Evolutionary conservation across 164 flowering plant genomes (phyloP), one percentile per base, ranked within the genome.

Genomic region (Hamamelis virginiana): DNA sequence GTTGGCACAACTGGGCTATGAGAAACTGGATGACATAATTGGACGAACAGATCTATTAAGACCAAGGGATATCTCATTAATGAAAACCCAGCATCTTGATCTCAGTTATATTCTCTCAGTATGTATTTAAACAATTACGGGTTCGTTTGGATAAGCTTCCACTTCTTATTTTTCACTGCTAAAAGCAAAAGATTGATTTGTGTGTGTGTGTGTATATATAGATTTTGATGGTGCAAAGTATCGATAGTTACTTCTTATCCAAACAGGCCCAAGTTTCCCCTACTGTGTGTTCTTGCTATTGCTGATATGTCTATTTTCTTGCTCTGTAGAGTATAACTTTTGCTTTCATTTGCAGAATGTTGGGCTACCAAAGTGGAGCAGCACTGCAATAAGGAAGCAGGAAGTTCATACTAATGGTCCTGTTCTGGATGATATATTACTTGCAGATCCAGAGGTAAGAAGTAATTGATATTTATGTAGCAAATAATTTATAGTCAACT

Each of bases 71-170:
- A 84, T 95, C 41, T 89, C 99, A 57, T 75, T 92, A 45, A 66
- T 92, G 86, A 95, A 95, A 82, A 95, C 99, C 64, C 98, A 91
- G 77, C 92, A 92, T 80, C 90, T 95, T 77, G 98, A 95, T 79
- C 95, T 95, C 48, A 73, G 82, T 74, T 92, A 86, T 77, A 77
- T 95, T 75, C 87, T 91, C 67, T 86, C 95, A 28, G 98, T 95
- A 83, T 52, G 91, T 85, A 23, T 74, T 44, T 8, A 22, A 58
- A 56, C 14, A 26, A 58, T 51, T 50, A 33, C 23, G 50, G 8
- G n/a, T n/a, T n/a, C n/a, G n/a, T n/a, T n/a, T n/a, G n/a, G n/a
- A n/a, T n/a, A n/a, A n/a, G n/a, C n/a, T n/a, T n/a, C n/a, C n/a
- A n/a, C n/a, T n/a, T n/a, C n/a, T n/a, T n/a, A n/a, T n/a, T n/a